A percentile compares a stretch with the other conserved stretches of the same genome.
Evolutionary conservation across 2,329 filamentous ascomycete species (phyloP).

Genomic region (Hortaea werneckii): DNA sequence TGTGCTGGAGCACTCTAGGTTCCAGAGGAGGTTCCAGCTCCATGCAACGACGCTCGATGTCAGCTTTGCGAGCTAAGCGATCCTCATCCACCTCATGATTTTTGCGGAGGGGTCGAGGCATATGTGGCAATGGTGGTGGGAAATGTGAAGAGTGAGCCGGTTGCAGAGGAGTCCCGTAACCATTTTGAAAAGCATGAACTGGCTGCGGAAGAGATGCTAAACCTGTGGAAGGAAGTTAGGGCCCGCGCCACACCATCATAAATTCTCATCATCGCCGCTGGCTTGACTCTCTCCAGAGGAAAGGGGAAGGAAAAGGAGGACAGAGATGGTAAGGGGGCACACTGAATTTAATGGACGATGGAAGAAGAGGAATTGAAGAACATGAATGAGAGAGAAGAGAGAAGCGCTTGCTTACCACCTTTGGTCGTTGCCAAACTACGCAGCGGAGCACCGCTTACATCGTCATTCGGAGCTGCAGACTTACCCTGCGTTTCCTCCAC

Average conservation of each 20-base stretch:
- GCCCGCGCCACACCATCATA: background rate
- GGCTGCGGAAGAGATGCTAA: slow-evolving; percentile 20
- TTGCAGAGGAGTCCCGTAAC: slow-evolving; percentile 1
- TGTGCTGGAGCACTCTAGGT: slow-evolving; percentile 53
- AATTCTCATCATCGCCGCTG: too few species aligned
- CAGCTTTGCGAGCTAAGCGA: slow-evolving; percentile 53
- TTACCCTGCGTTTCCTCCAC: slow-evolving; percentile 13
- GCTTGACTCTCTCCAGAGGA: too few species aligned
- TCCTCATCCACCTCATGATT: slow-evolving; percentile 53
- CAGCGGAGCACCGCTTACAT: slow-evolving; percentile 5
- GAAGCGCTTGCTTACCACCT: slow-evolving; percentile 18
- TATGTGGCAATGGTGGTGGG: background rate
- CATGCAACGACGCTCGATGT: slow-evolving; percentile 60
- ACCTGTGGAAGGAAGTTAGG: slow-evolving; percentile 12
- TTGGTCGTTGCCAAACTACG: slow-evolving; percentile 4
- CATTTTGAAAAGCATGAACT: slow-evolving; percentile 15
- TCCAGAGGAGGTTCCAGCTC: slow-evolving; percentile 56
- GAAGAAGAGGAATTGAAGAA: background rate
- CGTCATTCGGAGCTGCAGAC: slow-evolving; percentile 11
- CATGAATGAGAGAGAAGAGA: background rate
- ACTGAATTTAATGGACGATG: background rate
- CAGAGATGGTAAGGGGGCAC: background rate
- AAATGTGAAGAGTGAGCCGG: background rate
- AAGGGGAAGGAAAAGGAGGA: background rate
- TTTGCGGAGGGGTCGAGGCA: slow-evolving; percentile 38